Evolutionary conservation across 2,329 filamentous ascomycete genomes (phyloP).

Genomic region (Graphilbum fragrans): DNA sequence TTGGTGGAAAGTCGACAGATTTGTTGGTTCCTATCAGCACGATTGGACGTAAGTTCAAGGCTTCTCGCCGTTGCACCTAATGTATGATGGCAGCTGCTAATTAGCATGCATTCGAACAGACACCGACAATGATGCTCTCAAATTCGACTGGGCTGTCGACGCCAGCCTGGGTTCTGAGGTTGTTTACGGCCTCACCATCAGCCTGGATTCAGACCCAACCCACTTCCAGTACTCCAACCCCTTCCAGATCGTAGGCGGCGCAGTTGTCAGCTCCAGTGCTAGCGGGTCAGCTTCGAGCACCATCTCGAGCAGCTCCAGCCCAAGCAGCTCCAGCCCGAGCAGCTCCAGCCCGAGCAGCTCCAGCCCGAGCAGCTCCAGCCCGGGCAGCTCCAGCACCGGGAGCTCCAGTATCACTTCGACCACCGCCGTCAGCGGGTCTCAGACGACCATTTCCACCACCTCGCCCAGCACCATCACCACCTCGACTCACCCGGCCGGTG

Average conservation of each 20-base stretch:
- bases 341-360: background rate
- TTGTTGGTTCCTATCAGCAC: slow-evolving; percentile 20
- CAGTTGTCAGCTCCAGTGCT: background rate
- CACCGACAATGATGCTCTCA: slow-evolving; percentile 29
- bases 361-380: background rate
- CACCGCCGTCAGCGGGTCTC: background rate
- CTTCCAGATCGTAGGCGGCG: slow-evolving; percentile 35
- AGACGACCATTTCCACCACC: background rate
- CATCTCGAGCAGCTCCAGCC: background rate
- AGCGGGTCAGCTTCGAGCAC: background rate
- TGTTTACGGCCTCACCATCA: slow-evolving; percentile 45
- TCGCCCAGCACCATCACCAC: background rate
- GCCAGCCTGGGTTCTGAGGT: slow-evolving; percentile 23
- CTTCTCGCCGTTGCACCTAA: no score
- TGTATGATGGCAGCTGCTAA: no score
- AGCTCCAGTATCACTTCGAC: background rate
- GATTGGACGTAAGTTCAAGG: slow-evolving; percentile 3
- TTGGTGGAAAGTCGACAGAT: slow-evolving; percentile 33
- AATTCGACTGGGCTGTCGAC: slow-evolving; percentile 38
- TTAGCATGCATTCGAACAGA: slow-evolving; percentile 12
- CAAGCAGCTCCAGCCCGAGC: background rate
- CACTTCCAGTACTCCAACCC: slow-evolving; percentile 51
- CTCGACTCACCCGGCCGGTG: background rate
- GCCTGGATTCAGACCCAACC: slow-evolving; percentile 28
- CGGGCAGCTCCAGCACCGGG: no score